phyloP scores from a whole-genome alignment of 164 flowering plant genomes.

The Sedum album region DNA sequence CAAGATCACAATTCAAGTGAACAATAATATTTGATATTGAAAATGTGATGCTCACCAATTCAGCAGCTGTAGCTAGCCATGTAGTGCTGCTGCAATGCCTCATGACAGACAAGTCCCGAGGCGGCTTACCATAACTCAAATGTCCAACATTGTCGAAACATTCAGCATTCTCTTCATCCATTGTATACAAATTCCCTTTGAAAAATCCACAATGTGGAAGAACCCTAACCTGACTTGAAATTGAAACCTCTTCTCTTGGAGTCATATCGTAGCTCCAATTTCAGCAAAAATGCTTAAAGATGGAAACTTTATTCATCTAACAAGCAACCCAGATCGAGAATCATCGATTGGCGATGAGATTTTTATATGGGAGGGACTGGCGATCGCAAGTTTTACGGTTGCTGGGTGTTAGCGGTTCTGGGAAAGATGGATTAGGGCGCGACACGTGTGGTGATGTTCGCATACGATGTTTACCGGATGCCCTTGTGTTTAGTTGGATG shows the following conservation, averaged over 20 bases:
- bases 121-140: slow-evolving; percentile 40
- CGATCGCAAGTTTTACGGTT: slow-evolving; percentile 7
- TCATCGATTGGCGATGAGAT: background rate
- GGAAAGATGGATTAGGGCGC: background rate
- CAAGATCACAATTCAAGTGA: background rate
- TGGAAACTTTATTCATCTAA: background rate
- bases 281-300: background rate
- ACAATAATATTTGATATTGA: background rate
- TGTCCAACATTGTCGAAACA: slow-evolving; percentile 26
- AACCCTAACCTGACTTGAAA: slow-evolving; percentile 10
- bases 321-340: background rate
- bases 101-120: slow-evolving; percentile 35
- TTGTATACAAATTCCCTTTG: slow-evolving; percentile 17
- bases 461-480: slow-evolving; percentile 5
- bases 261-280: slow-evolving; percentile 7
- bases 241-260: slow-evolving; percentile 2
- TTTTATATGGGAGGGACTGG: slow-evolving; percentile 7
- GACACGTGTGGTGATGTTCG: slow-evolving; percentile 8
- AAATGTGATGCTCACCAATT: slow-evolving; percentile 11
- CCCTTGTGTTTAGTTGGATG: slow-evolving; percentile 4
- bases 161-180: slow-evolving; percentile 29
- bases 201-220: slow-evolving; percentile 17
- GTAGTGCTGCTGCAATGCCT: slow-evolving; percentile 49
- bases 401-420: slow-evolving; percentile 1
- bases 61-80: slow-evolving; percentile 30